A percentile compares a stretch with the other conserved stretches of the same genome.
Conservation (phyloP, 2,329 filamentous ascomycete genomes). For the Aaosphaeria arxii region DNA sequence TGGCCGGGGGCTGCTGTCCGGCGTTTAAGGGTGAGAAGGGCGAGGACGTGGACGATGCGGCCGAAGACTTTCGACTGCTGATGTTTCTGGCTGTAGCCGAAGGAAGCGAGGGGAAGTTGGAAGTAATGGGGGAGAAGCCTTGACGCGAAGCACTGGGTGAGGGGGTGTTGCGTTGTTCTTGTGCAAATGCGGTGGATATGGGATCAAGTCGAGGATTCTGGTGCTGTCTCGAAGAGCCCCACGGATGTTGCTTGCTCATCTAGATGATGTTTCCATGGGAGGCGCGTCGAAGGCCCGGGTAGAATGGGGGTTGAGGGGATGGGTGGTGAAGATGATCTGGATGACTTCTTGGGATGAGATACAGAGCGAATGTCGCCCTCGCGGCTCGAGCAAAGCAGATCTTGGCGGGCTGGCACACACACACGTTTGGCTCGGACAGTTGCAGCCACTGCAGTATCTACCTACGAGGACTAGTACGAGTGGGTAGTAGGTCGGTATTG, state of each 20-base stretch:
- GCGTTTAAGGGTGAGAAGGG: conserved; percentile 53
- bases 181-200: conserved; percentile 52
- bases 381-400: background rate
- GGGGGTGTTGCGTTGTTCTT: conserved; percentile 43
- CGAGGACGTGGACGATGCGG: conserved; percentile 53
- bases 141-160: conserved; percentile 51
- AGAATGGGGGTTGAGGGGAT: conserved; percentile 15
- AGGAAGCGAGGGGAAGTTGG: conserved; percentile 53
- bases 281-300: conserved; percentile 27
- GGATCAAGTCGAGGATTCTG: conserved; percentile 57
- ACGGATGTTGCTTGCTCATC: conserved; percentile 55
- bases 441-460: too few relatives aligned
- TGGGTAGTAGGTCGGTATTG: too few relatives aligned
- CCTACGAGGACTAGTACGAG: too few relatives aligned
- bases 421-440: too few relatives aligned
- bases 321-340: conserved; percentile 6
- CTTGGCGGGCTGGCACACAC: background rate
- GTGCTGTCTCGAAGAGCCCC: conserved; percentile 55
- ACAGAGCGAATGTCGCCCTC: conserved; percentile 6
- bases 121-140: conserved; percentile 50
- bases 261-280: conserved; percentile 42
- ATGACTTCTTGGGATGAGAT: conserved; percentile 10
- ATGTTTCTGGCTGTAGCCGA: conserved; percentile 42
- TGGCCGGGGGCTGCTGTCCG: conserved; percentile 54
- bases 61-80: conserved; percentile 53